Base-by-base conservation (phyloP, 2,329 filamentous ascomycete species). In the Monilinia aucupariae region DNA sequence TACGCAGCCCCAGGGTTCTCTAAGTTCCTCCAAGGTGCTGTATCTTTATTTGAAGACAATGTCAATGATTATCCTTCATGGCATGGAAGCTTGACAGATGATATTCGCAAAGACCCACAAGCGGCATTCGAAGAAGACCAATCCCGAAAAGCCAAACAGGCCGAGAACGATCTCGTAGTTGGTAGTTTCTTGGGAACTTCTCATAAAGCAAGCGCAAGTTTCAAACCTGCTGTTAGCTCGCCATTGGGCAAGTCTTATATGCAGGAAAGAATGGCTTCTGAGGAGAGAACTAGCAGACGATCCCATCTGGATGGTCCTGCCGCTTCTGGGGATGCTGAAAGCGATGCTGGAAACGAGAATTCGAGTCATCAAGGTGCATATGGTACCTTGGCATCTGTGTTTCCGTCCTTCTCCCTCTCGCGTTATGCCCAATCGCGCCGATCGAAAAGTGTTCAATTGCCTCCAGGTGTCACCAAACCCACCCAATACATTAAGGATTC, bases 1-100 rank as follows among this genome's bases (percentile, higher is more conserved):
- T 92, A 96, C 74, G 86, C 92, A 52, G 87, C 90, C 0, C 91
- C 92, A 1, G 86, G 89, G 58, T 99, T 99, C 78, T 97, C 92
- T 71, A 99, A 99, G 75, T 99, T 97, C 70, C 89, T 96, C 2
- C 93, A 99, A 71, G 94, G 94, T 65, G 87, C 96, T 5, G 92
- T 93, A 9, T 87, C 88, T 47, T 81, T 99, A 2, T 97, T 97
- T 69, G 94, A 97, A 71, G 91, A 99, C 75, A 86, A 96, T 72
- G 92, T 99, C 75, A 97, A 97, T 77, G 92, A 86, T 66, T 86
- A 97, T 72, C 94, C 94, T 17, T 97, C 97, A 79, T 99, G 94
- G 94, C 83, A 97, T 41, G 88, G 88, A 71, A 90, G 96, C 66
- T 82, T 97, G 50, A 93, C 97, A 73, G 90, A 85, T 39, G 94